Evolutionary conservation across 352 stramenopile genomes (phyloP).

Genomic region (Phytophthora podocarpi): DNA sequence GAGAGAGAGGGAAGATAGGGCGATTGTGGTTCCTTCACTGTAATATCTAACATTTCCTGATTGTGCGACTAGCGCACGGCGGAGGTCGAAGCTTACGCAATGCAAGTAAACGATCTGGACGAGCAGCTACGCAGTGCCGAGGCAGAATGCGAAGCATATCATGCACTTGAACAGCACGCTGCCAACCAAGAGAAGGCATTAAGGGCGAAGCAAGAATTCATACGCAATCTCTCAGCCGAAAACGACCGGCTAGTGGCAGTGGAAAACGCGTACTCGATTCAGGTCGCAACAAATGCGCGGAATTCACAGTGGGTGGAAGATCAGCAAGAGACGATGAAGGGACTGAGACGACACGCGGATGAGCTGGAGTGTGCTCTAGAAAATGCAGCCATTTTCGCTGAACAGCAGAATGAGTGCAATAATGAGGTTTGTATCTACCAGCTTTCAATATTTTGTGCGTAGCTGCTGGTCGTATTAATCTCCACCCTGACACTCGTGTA

Average conservation of each 20-base stretch:
- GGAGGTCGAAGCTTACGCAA: conserved; percentile 27
- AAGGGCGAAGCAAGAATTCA: conserved; percentile 10
- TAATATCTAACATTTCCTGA: conserved; percentile 6
- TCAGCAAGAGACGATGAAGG: conserved; percentile 17
- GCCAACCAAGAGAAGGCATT: conserved; percentile 14
- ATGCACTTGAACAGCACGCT: conserved; percentile 32
- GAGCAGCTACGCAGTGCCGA: conserved; percentile 34
- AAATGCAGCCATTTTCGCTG: conserved; percentile 29
- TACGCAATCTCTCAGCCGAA: conserved; percentile 38
- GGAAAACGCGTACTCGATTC: conserved; percentile 30
- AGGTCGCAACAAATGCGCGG: conserved; percentile 19
- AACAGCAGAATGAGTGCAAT: conserved; percentile 46
- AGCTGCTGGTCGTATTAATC: background rate
- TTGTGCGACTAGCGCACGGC: conserved; percentile 13
- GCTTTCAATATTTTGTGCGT: background rate
- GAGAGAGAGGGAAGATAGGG: too few species aligned
- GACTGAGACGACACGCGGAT: conserved; percentile 10
- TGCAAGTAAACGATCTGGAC: conserved; percentile 24
- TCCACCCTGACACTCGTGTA: background rate
- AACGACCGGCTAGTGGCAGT: conserved; percentile 39
- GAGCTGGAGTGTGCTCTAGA: conserved; percentile 32
- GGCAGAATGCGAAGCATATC: conserved; percentile 17
- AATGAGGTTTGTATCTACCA: conserved; percentile 36
- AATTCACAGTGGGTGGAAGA: conserved; percentile 17
- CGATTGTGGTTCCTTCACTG: background rate